These are phyloP conservation scores for Hanseniaspora occidentalis DNA, from an alignment of 805 yeast genomes.

Conservation along the genomic window DNA sequence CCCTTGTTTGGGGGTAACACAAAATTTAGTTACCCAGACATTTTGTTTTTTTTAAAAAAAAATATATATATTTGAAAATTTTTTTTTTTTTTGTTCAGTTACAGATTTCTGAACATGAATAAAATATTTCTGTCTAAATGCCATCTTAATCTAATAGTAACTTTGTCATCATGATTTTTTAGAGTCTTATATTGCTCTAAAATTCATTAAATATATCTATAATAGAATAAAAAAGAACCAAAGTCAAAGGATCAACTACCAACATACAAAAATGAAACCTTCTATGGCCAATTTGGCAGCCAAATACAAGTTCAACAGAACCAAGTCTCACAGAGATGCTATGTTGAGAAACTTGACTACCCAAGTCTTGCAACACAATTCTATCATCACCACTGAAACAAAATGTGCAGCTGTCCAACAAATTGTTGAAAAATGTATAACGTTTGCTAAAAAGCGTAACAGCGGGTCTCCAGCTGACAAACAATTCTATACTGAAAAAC, in stretches of 20 bases:
- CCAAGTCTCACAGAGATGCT: constrained; percentile 40
- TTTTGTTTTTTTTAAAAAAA: no score
- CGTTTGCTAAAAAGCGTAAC: constrained; percentile 37
- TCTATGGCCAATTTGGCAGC: background rate
- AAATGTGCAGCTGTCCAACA: constrained; percentile 62
- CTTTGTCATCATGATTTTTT: no score
- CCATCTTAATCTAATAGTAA: no score
- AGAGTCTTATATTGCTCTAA: no score
- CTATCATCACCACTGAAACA: constrained; percentile 59
- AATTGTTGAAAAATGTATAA: constrained; percentile 49
- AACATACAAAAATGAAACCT: background rate
- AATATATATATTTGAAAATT: no score
- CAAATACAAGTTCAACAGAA: constrained; percentile 17
- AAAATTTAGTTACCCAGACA: no score
- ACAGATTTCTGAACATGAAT: no score
- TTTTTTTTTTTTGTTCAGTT: no score
- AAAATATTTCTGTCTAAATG: no score
- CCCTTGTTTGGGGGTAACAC: no score
- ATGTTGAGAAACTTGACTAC: constrained; percentile 54
- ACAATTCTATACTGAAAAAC: constrained; percentile 12
- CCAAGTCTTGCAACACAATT: constrained; percentile 32
- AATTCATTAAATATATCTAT: no score
- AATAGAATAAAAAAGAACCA: background rate
- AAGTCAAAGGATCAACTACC: background rate
- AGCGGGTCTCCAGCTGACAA: constrained; percentile 1